Base-by-base conservation (phyloP, 1,284 basidiomycete species). In the Vanrija sp. region DNA sequence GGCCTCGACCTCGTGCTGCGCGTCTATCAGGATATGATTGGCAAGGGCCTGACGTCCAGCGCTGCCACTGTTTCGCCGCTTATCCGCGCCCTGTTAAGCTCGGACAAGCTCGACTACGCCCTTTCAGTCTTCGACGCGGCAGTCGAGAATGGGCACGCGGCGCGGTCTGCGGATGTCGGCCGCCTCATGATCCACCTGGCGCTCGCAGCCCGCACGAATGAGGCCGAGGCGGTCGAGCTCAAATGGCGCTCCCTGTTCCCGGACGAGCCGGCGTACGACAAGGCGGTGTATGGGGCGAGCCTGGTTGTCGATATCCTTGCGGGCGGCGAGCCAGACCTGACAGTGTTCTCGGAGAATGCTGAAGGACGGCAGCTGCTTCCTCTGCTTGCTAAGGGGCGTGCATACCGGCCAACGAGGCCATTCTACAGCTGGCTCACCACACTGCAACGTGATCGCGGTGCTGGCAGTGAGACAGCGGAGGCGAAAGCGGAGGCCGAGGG, bases 101-200 rank as follows among this genome's bases (percentile, higher is more conserved):
- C 51, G n/a, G 52, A 48, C 0, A 39, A 65, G 8, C 41, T 65
- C 3, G 59, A 66, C 10, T 27, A 49, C 3, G 66, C 66, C 0
- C 35, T 65, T 1, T 44, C 54, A 1, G 27, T 64, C 4, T 65
- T 69, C 47, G n/a, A 53, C 10, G 54, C 59, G 10, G 57, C 53
- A 3, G 46, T 56, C 2, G 27, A 54, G 18, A 15, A 37, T 10
- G 22, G 27, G 4, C 27, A 57, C 3, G 37, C 47, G 1, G 38
- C 65, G 18, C 64, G 60, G 38, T 66, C 69, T 3, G 46, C 43
- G 31, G 55, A 59, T 1, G 56, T 68, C 10, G 65, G 68, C 10
- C 47, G 60, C 16, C 52, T 73, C 9, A 71, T 73, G 64, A 49
- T 65, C 16, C 52, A 53, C 27, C 60, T 72, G 3, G 62, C 62